phyloP scores from a whole-genome alignment of 2,329 filamentous ascomycete genomes.

The Thermothelomyces thermophilus region DNA sequence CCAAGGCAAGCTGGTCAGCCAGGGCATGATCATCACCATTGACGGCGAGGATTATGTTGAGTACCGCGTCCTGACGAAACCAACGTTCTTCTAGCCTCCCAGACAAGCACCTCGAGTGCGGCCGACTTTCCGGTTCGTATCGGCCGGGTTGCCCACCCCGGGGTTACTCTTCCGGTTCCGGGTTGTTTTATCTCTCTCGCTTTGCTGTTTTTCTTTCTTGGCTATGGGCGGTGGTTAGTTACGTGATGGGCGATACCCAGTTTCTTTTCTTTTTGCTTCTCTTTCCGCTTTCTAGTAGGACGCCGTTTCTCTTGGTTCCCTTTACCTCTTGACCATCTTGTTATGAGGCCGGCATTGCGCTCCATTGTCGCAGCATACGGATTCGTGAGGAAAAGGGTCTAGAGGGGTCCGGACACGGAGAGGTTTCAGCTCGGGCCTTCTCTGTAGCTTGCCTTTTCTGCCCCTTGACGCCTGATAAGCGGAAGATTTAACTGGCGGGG shows the following conservation, averaged over 20 bases:
- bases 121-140: too few relatives aligned
- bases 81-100: conserved; percentile 46
- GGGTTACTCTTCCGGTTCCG: background rate
- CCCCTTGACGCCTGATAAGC: too few relatives aligned
- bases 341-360: too few relatives aligned
- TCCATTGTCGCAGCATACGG: too few relatives aligned
- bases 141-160: too few relatives aligned
- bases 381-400: too few relatives aligned
- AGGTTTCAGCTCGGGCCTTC: too few relatives aligned
- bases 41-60: conserved; percentile 63
- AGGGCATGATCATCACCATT: conserved; percentile 56
- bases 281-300: too few relatives aligned
- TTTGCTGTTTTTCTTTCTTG: background rate
- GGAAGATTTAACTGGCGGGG: too few relatives aligned
- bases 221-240: too few relatives aligned
- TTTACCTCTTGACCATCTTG: background rate
- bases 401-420: too few relatives aligned
- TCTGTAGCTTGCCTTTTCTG: too few relatives aligned
- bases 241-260: background rate
- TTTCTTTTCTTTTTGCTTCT: background rate
- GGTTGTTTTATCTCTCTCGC: background rate
- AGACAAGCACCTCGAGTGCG: background rate
- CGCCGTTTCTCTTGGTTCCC: background rate
- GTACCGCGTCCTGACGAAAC: conserved; percentile 58
- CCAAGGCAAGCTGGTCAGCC: conserved; percentile 55